Conservation (phyloP, 768 basidiomycete genomes). For the Pleurotus citrinopileatus region DNA sequence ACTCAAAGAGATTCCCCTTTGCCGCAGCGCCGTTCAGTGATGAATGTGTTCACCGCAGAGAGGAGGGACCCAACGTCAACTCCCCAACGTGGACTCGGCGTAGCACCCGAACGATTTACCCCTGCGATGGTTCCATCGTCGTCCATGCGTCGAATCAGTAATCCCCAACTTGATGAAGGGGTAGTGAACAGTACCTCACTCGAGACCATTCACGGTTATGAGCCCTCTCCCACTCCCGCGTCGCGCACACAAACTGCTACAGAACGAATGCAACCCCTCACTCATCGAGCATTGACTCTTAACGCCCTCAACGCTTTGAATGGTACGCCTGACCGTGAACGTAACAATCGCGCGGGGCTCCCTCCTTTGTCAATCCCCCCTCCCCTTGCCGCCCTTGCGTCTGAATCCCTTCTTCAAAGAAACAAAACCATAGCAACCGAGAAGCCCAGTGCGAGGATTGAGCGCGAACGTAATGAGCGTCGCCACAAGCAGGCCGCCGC, state of each 20-base stretch:
- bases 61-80: background rate
- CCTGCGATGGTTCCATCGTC: slow-evolving; percentile 27
- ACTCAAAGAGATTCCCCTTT: slow-evolving; percentile 1
- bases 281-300: slow-evolving; percentile 1
- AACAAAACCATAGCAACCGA: slow-evolving; percentile 16
- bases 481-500: background rate
- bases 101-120: slow-evolving; percentile 10
- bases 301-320: slow-evolving; percentile 4
- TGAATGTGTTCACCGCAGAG: background rate
- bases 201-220: slow-evolving; percentile 36
- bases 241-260: slow-evolving; percentile 22
- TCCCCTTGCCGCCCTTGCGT: slow-evolving; percentile 57
- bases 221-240: slow-evolving; percentile 43
- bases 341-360: slow-evolving; percentile 18
- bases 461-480: slow-evolving; percentile 12
- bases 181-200: slow-evolving; percentile 37
- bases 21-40: background rate
- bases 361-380: slow-evolving; percentile 54
- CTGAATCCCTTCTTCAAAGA: slow-evolving; percentile 41
- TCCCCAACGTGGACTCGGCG: background rate
- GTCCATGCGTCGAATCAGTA: slow-evolving; percentile 50
- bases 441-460: slow-evolving; percentile 7
- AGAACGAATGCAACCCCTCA: slow-evolving; percentile 8
- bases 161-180: slow-evolving; percentile 55
- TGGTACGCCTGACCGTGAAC: background rate